Conservation (phyloP, 805 yeast species). For the Candida multigemmis region DNA sequence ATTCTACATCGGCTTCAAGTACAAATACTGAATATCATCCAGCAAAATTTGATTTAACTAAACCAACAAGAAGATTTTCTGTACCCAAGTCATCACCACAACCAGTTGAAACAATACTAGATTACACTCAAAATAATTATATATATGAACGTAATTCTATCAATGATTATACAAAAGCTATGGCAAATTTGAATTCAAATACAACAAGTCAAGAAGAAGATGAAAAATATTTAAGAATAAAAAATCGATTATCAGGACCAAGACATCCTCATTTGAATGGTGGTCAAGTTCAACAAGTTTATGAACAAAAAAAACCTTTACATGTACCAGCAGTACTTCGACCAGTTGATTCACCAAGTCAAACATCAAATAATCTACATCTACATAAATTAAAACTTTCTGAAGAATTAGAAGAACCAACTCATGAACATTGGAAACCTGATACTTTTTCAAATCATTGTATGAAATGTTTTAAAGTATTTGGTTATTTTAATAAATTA, state of each 20-base stretch:
- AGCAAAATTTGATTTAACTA: slow-evolving; percentile 37
- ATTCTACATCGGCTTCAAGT: no score
- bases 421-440: slow-evolving; percentile 46
- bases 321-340: slow-evolving; percentile 47
- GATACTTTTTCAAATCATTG: slow-evolving; percentile 33
- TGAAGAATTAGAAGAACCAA: slow-evolving; percentile 29
- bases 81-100: slow-evolving; percentile 6
- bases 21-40: slow-evolving; percentile 31
- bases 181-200: slow-evolving; percentile 13
- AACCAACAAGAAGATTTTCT: slow-evolving; percentile 28
- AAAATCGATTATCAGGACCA: slow-evolving; percentile 1
- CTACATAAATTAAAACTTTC: neutral
- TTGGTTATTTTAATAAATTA: slow-evolving; percentile 19
- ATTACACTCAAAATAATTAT: slow-evolving; percentile 12
- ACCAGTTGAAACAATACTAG: slow-evolving; percentile 1
- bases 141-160: slow-evolving; percentile 8
- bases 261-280: slow-evolving; percentile 4
- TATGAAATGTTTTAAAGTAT: slow-evolving; percentile 28
- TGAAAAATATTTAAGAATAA: slow-evolving; percentile 1
- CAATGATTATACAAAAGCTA: slow-evolving; percentile 8
- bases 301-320: slow-evolving; percentile 37
- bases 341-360: slow-evolving; percentile 16
- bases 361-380: slow-evolving; percentile 2
- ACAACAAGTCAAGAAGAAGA: slow-evolving; percentile 9
- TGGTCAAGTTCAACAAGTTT: slow-evolving; percentile 27